Percentiles rank a stretch among this genome's conserved stretches.
phyloP scores from a whole-genome alignment of 148 eudicot species.

The Drosera capensis region DNA sequence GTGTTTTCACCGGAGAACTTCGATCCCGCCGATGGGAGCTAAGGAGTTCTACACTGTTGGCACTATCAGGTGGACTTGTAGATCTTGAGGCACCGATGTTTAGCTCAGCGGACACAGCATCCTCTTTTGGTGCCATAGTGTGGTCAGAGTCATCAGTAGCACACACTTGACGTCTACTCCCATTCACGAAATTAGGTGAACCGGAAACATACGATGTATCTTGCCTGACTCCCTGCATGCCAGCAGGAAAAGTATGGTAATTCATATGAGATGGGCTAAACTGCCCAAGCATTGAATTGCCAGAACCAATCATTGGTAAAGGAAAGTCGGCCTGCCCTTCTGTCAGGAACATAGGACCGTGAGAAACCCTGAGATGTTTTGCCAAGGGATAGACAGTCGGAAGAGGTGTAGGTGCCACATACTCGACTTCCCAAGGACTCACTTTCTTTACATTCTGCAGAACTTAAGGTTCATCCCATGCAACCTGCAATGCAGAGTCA shows the following conservation, averaged over 20 bases:
- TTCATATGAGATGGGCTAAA: slow-evolving; percentile 19
- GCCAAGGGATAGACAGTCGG: slow-evolving; percentile 20
- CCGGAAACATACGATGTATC: slow-evolving; percentile 16
- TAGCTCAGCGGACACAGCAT: slow-evolving; percentile 31
- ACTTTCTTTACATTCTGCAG: slow-evolving; percentile 40
- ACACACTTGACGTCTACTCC: slow-evolving; percentile 9
- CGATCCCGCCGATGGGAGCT: slow-evolving; percentile 13
- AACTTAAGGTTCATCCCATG: slow-evolving; percentile 59
- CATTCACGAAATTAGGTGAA: slow-evolving; percentile 16
- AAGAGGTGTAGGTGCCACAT: slow-evolving; percentile 20
- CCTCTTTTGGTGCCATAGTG: slow-evolving; percentile 8
- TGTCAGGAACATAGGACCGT: slow-evolving; percentile 15
- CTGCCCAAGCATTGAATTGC: slow-evolving; percentile 26
- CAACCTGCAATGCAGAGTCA: slow-evolving; percentile 22
- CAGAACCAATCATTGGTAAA: slow-evolving; percentile 15
- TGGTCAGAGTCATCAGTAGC: slow-evolving; percentile 9
- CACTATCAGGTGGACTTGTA: slow-evolving; percentile 41
- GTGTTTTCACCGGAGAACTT: slow-evolving; percentile 10
- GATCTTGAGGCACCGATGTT: slow-evolving; percentile 24
- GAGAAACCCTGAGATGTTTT: slow-evolving; percentile 25
- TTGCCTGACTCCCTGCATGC: slow-evolving; percentile 99
- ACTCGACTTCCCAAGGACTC: slow-evolving; percentile 75
- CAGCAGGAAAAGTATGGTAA: slow-evolving; percentile 40
- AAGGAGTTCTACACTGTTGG: slow-evolving; percentile 30
- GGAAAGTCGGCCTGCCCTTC: slow-evolving; percentile 26